Conservation (phyloP, 352 stramenopile species). For the Globisporangium canariense region DNA sequence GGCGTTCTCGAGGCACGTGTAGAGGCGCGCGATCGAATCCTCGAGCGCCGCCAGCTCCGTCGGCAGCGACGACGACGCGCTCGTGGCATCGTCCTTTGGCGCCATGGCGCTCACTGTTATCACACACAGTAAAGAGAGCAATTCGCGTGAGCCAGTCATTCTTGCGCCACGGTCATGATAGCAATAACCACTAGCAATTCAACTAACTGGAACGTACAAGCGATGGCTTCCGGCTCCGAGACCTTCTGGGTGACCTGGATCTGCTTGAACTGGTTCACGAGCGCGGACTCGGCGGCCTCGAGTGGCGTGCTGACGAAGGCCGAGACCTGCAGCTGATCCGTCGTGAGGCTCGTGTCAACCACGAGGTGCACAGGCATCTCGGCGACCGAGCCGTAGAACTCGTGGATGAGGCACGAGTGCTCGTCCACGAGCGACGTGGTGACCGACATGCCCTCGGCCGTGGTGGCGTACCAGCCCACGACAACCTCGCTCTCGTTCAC, state of each 20-base stretch:
- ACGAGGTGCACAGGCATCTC: slow-evolving; percentile 93
- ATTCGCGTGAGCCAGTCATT: not conserved
- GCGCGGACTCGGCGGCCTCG: slow-evolving; percentile 83
- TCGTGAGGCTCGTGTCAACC: slow-evolving; percentile 89
- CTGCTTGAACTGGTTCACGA: slow-evolving; percentile 94
- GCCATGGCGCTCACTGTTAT: slow-evolving; percentile 69
- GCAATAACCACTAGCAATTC: not conserved
- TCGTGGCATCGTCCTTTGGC: slow-evolving; percentile 34
- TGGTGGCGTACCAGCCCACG: slow-evolving; percentile 96
- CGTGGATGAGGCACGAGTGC: slow-evolving; percentile 96
- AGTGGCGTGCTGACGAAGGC: slow-evolving; percentile 91
- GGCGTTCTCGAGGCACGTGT: slow-evolving; percentile 88
- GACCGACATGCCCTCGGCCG: slow-evolving; percentile 26
- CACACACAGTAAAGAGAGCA: slow-evolving; percentile 2
- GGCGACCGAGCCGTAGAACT: slow-evolving; percentile 96
- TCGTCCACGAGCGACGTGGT: slow-evolving; percentile 85
- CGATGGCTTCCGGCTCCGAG: slow-evolving; percentile 93
- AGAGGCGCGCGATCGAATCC: slow-evolving; percentile 85
- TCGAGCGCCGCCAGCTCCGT: slow-evolving; percentile 76
- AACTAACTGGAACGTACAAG: slow-evolving; percentile 51
- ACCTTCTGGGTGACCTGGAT: slow-evolving; percentile 91
- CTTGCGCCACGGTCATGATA: not conserved
- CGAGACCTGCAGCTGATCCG: slow-evolving; percentile 84
- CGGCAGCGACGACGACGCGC: slow-evolving; percentile 45
- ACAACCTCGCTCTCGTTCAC: slow-evolving; percentile 95